Evolutionary conservation across 768 basidiomycete genomes (phyloP), one percentile per base, ranked within the genome.

Genomic region (Clathrus columnatus): DNA sequence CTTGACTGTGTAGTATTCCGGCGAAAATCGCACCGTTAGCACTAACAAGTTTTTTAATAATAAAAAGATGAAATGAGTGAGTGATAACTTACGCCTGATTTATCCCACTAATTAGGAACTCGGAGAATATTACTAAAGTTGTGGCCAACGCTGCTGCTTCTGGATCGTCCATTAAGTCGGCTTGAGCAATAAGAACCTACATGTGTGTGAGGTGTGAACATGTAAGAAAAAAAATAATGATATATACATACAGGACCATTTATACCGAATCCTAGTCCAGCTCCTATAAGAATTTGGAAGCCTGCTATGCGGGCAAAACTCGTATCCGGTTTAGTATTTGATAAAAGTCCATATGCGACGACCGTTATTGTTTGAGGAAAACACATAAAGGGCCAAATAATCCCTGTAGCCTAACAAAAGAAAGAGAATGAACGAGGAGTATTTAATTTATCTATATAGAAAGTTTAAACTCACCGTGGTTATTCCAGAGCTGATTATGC

Each of bases 231-330:
- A 54, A 50, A 53, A 56, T 57, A 50, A 29, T 61, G 60, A 32
- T 7, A 14, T 7, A 32, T 20, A 17, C 49, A 10, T 50, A 50
- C 49, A 10, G 63, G 58, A 57, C 70, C 71, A 61, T 72, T 71
- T 48, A 71, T 50, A 18, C 47, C 41, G 18, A 45, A 30, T 18
- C 73, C 74, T 49, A 73, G 62, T 20, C 75, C 73, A n/a, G 69
- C 54, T 16, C 70, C 73, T 26, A 73, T 49, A 16, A 76, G 59
- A 36, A 64, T 59, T 32, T 75, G 73, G 60, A 60, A 73, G 0
- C 73, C 73, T 47, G 69, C 63, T n/a, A 73, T 57, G 50, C 64
- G 49, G 5, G 56, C 57, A 7, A 54, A 27, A 23, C 26, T 47
- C 10, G 69, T 69, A 14, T 55, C 57, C 43, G 63, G 59, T 14